Base-by-base conservation (phyloP, 2,329 filamentous ascomycete species). In the Aspergillus sp. region DNA sequence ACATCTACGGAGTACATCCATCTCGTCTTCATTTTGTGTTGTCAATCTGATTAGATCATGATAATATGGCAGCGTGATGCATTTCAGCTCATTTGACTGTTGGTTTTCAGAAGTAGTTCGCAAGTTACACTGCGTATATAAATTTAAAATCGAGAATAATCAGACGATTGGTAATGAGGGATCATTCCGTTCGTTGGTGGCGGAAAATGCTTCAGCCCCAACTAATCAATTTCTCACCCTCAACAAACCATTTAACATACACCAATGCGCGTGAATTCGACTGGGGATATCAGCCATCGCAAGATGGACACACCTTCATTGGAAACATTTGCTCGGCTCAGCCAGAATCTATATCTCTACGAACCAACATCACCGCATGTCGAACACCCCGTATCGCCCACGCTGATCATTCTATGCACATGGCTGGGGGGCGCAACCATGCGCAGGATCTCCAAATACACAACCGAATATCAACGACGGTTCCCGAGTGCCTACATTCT, bases 401-500 rank as follows among this genome's bases (percentile, higher is more conserved):
- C 33, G 6, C 47, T 54, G 3, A 51, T 53, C 20, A 51, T 47
- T 24, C 47, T 58, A 16, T 56, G 53, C 30, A 46, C 56, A 2
- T 56, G 56, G 56, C 51, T 49, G 13, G 56, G 56, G 16, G 53
- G 51, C 46, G 56, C 56, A 16, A 54, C 53, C 0, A 49, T 49
- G 17, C 51, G 20, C 1, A 53, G 54, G 20, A 49, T 58, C 26
- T n/a, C 41, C 10, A 56, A 56, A 47, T 58, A 56, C 47, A 49
- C 44, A 11, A 20, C 45, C 6, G 51, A 49, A 45, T 58, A 58
- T 40, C 46, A 19, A 10, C 7, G 5, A n/a, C 26, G 22, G 3
- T 56, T 48, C 11, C 46, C 53, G 19, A 36, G n/a, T 36, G 36
- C 53, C 1, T 16, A 49, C 6, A 52, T 58, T n/a, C 47, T 58